Evolutionary conservation across 2,329 filamentous ascomycete species (phyloP), one percentile per base, ranked within the genome.

Genomic region (Alternaria arbusti): DNA sequence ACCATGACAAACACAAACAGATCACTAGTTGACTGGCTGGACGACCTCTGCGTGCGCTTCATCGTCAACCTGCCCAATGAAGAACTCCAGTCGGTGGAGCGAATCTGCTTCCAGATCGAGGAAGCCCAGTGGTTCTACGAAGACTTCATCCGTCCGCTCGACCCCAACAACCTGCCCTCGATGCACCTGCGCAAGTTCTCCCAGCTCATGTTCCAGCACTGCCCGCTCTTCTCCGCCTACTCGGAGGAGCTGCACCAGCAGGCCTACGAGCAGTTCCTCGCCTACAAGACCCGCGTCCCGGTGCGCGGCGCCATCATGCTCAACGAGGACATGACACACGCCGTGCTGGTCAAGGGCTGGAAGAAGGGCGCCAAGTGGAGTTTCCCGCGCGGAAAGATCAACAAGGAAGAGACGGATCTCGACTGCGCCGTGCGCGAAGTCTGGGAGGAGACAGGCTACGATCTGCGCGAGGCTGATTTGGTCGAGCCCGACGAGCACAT

Each of bases 121-220:
- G 96, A 99, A 82, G 96, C 96, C 74, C 96, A 99, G 89, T 99
- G 96, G 96, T 99, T 97, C 82, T 99, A 99, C 88, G 96, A 99
- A 85, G 96, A 99, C 82, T 99, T 99, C 79, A 93, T 99, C 79
- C 92, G 96, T 51, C 94, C 95, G 43, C 85, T 96, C 68, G 92
- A 97, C 80, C 90, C 94, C 56, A 87, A 87, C 43, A 87, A 86
- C 45, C 86, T 99, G 11, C 96, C 96, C 5, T 94, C 91, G 59
- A 91, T 98, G 85, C 89, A 90, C 49, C 86, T 99, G 32, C 90
- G 92, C 70, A 89, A 86, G 55, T 99, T 99, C 81, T 95, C 92
- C 73, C 85, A 97, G 63, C 89, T 91, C 71, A 96, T 99, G 73
- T 97, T 98, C 79, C 90, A 94, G 72, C 95, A 97, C 78, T 98